Base-by-base conservation (phyloP, 2,329 filamentous ascomycete species). In the Talaromyces sp. region DNA sequence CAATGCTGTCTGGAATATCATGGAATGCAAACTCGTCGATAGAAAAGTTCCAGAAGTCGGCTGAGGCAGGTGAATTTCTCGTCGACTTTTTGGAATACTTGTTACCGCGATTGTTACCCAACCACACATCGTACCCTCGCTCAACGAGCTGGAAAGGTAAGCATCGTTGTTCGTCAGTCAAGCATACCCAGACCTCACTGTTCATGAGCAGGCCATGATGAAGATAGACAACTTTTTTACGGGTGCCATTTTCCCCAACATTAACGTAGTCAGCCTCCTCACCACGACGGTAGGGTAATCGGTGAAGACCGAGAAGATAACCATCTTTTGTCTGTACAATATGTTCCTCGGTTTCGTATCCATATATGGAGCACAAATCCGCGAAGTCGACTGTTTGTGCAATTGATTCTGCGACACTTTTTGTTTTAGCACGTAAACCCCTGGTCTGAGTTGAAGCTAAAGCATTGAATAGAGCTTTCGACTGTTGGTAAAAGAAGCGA, bases 171-270 rank as follows among this genome's bases (percentile, higher is more conserved):
- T 89, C 88, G 70, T 97, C 91, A 0, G 94, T 96, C 74, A 94
- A 81, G 74, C 92, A 96, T 9, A 98, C 92, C 95, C 95, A 99
- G 39, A 99, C 94, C 77, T 99, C 95, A 71, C 93, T 97, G 78
- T 97, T 98, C 95, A 99, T 99, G 74, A 99, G 85, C 65, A 99
- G 84, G 9, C 94, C 95, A 77, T 99, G 95, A 74, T 99, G 95
- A 68, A 99, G 82, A 76, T 98, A 99, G 7, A 95, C 88, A 58
- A 98, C 91, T 70, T 89, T 90, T 81, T 97, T 97, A 77, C 85
- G 85, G 33, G 90, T 71, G 72, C 88, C 89, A 41, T 84, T 83
- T 0, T 84, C 83, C 0, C 83, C 81, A 60, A 83, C 82, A 74
- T 97, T 97, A 71, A 97, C 90, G 68, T 87, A 86, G 62, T 84